These are phyloP conservation scores for Prinsepia uniflora DNA, from an alignment of 306 rosid species.

Conservation along the genomic window DNA sequence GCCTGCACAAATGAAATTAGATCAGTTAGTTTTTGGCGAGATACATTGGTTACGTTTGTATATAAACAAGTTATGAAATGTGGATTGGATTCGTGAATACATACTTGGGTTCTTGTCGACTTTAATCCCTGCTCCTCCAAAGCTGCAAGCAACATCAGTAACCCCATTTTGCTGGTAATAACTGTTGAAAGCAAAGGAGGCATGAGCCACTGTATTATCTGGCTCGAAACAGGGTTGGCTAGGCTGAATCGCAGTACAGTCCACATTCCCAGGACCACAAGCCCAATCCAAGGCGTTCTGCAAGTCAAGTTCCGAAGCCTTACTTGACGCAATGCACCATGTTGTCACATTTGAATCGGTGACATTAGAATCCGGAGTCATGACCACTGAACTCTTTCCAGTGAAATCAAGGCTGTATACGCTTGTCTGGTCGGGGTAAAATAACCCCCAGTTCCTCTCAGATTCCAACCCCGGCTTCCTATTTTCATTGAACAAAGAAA, in stretches of 20 bases:
- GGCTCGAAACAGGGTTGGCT: slow-evolving; percentile 97
- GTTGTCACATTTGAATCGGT: slow-evolving; percentile 62
- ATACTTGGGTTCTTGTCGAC: slow-evolving; percentile 93
- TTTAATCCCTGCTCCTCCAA: slow-evolving; percentile 78
- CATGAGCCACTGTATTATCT: slow-evolving; percentile 74
- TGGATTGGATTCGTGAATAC: slow-evolving; percentile 25
- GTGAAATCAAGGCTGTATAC: slow-evolving; percentile 87
- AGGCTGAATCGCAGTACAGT: slow-evolving; percentile 88
- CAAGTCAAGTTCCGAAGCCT: slow-evolving; percentile 76
- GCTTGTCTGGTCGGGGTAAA: slow-evolving; percentile 93
- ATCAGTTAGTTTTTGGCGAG: neutral
- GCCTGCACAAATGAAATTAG: slow-evolving; percentile 46
- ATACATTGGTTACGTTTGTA: neutral
- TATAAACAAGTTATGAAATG: neutral
- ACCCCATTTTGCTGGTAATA: slow-evolving; percentile 93
- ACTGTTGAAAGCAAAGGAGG: slow-evolving; percentile 84
- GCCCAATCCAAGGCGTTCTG: slow-evolving; percentile 97
- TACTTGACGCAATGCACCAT: slow-evolving; percentile 94
- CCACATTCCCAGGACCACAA: slow-evolving; percentile 94
- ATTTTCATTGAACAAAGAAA: slow-evolving; percentile 79
- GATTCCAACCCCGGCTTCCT: slow-evolving; percentile 94
- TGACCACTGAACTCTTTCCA: slow-evolving; percentile 70
- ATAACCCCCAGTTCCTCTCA: slow-evolving; percentile 96
- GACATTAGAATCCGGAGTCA: slow-evolving; percentile 45
- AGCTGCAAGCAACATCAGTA: slow-evolving; percentile 88